These are phyloP conservation scores for Harringtonia aguacate DNA, from an alignment of 2,329 filamentous ascomycete genomes.

Conservation along the genomic window DNA sequence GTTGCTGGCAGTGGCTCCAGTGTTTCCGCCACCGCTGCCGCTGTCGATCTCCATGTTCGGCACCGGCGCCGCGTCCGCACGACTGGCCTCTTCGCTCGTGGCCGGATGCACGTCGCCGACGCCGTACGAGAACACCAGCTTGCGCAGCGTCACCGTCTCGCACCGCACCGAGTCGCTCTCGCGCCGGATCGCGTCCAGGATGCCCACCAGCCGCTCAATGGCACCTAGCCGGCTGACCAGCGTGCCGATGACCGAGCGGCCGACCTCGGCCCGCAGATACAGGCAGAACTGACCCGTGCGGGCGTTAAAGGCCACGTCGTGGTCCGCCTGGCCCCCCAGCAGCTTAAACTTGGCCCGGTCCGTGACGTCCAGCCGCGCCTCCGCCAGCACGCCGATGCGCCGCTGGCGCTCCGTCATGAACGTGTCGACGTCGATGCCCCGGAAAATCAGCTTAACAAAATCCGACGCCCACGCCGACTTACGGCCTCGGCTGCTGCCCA, in stretches of 20 bases:
- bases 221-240: slow-evolving; percentile 51
- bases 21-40: slow-evolving; percentile 1
- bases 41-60: background rate
- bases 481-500: background rate
- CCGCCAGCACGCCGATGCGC: slow-evolving; percentile 29
- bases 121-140: slow-evolving; percentile 60
- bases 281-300: slow-evolving; percentile 52
- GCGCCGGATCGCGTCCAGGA: slow-evolving; percentile 53
- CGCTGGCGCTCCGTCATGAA: background rate
- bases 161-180: slow-evolving; percentile 43
- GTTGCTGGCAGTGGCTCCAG: background rate
- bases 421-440: slow-evolving; percentile 25
- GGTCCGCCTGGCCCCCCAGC: slow-evolving; percentile 45
- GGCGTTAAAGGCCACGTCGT: slow-evolving; percentile 51
- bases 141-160: slow-evolving; percentile 48
- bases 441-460: slow-evolving; percentile 47
- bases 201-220: slow-evolving; percentile 60
- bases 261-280: slow-evolving; percentile 46
- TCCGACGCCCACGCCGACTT: slow-evolving; percentile 44
- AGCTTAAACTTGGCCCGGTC: slow-evolving; percentile 42
- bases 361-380: slow-evolving; percentile 44
- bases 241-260: slow-evolving; percentile 45
- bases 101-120: slow-evolving; percentile 5
- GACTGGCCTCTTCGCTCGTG: background rate
- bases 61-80: slow-evolving; percentile 3